These are phyloP conservation scores for Cinnamomum chago DNA, from an alignment of 164 flowering plant genomes.

Conservation along the genomic window DNA sequence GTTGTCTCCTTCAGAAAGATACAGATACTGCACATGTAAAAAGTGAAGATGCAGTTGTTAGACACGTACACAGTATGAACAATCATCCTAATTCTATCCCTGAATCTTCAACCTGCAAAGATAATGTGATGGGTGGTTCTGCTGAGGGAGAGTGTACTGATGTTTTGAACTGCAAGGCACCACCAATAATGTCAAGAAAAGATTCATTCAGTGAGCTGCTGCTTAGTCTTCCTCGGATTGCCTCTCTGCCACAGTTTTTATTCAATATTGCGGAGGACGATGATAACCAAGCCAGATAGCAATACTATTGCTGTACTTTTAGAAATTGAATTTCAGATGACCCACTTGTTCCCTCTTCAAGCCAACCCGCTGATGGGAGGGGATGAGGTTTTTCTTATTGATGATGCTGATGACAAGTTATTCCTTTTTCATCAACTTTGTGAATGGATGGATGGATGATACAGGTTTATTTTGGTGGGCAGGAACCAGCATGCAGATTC, in stretches of 20 bases:
- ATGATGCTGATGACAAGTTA: too few species aligned
- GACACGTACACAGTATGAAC: conserved; percentile 14
- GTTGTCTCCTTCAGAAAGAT: conserved; percentile 73
- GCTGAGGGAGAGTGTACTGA: conserved; percentile 8
- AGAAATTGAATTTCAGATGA: too few species aligned
- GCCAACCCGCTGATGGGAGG: too few species aligned
- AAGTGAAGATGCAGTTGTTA: conserved; percentile 15
- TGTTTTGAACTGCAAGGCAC: conserved; percentile 29
- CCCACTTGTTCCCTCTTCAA: too few species aligned
- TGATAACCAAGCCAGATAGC: conserved; percentile 39
- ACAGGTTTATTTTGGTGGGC: background rate
- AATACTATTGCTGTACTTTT: background rate
- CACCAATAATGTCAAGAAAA: conserved; percentile 56
- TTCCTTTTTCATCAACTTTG: too few species aligned
- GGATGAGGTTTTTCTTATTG: too few species aligned
- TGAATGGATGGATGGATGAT: background rate
- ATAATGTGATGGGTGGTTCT: conserved; percentile 1
- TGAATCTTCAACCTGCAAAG: conserved; percentile 11
- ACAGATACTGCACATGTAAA: conserved; percentile 22
- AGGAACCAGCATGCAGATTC: background rate
- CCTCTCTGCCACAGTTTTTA: conserved; percentile 80
- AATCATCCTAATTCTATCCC: background rate
- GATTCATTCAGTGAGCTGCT: conserved; percentile 79
- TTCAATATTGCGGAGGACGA: conserved; percentile 67
- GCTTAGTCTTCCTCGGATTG: conserved; percentile 79